A percentile compares a stretch with the other conserved stretches of the same genome.
Evolutionary conservation across 1,284 basidiomycete genomes (phyloP).

Genomic region (Boletellus sp.): DNA sequence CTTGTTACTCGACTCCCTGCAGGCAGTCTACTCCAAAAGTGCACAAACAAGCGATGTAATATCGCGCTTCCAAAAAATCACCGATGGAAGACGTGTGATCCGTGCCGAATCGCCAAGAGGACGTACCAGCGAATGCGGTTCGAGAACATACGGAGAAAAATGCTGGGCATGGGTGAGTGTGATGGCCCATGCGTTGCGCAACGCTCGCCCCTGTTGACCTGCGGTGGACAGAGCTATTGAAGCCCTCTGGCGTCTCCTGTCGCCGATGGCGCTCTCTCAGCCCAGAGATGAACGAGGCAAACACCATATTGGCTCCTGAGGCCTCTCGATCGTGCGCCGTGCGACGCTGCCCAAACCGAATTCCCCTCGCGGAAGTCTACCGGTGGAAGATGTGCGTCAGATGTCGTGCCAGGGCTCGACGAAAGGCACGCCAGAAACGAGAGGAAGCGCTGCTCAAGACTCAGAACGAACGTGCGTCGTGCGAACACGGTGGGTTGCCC

Average conservation of each 20-base stretch:
- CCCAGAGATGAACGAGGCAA: constrained; percentile 1
- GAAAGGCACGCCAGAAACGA: constrained; percentile 1
- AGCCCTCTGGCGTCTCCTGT: not conserved
- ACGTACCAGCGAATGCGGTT: constrained; percentile 22
- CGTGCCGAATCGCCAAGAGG: constrained; percentile 34
- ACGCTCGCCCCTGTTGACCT: not conserved
- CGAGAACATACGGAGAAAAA: constrained; percentile 5
- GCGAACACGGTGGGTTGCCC: constrained; percentile 7
- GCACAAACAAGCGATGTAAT: constrained; percentile 25
- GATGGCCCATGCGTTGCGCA: too few species aligned
- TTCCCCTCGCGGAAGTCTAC: constrained; percentile 14
- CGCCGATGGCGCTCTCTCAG: constrained; percentile 9
- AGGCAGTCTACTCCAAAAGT: constrained; percentile 10
- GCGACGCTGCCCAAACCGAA: constrained; percentile 6
- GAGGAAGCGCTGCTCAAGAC: not conserved
- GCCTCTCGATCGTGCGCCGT: constrained; percentile 15
- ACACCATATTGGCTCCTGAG: not conserved
- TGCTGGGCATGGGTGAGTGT: constrained; percentile 11
- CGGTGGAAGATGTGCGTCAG: constrained; percentile 21
- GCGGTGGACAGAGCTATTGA: constrained; percentile 4
- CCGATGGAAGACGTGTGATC: constrained; percentile 36
- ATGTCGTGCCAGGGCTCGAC: constrained; percentile 20
- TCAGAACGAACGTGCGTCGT: too few species aligned
- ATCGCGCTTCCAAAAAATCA: constrained; percentile 24
- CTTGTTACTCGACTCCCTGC: constrained; percentile 15